Evolutionary conservation across 331 rosid species (phyloP).

Genomic region (Stylosanthes scabra): DNA sequence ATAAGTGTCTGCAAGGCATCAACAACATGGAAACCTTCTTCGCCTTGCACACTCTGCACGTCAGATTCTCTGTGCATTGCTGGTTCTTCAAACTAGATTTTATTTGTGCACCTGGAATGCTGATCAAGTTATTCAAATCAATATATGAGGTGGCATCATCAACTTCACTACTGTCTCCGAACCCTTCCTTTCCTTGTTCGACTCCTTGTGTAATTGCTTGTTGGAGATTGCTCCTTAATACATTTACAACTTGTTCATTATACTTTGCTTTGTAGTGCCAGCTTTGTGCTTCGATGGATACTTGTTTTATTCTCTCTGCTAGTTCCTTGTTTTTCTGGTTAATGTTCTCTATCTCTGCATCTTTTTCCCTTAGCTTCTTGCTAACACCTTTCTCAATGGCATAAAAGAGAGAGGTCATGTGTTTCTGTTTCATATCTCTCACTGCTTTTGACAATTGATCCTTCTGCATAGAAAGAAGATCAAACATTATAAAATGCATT

Average conservation of each 20-base stretch:
- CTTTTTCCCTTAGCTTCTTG: constrained; percentile 75
- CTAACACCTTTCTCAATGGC: constrained; percentile 76
- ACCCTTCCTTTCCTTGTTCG: constrained; percentile 93
- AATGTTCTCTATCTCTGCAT: constrained; percentile 75
- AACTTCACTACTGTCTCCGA: constrained; percentile 90
- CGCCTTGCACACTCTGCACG: constrained; percentile 64
- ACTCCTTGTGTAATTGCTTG: constrained; percentile 86
- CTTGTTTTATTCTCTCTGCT: constrained; percentile 81
- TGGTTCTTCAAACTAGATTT: constrained; percentile 44
- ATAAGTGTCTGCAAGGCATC: constrained; percentile 85
- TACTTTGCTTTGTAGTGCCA: constrained; percentile 89
- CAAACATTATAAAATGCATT: constrained; percentile 14
- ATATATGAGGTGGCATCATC: constrained; percentile 80
- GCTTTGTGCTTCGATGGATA: constrained; percentile 76
- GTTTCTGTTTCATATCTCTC: constrained; percentile 83
- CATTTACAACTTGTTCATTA: constrained; percentile 82
- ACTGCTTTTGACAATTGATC: constrained; percentile 78
- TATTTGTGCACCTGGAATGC: constrained; percentile 40
- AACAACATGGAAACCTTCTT: constrained; percentile 76
- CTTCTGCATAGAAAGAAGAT: constrained; percentile 57
- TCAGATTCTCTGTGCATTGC: constrained; percentile 55
- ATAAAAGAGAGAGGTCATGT: constrained; percentile 60
- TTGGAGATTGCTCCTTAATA: constrained; percentile 77
- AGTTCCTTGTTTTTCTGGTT: constrained; percentile 74
- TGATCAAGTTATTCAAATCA: constrained; percentile 64